phyloP scores from a whole-genome alignment of 371 early-diverging fungal genomes.

The Rhizopus stolonifer region DNA sequence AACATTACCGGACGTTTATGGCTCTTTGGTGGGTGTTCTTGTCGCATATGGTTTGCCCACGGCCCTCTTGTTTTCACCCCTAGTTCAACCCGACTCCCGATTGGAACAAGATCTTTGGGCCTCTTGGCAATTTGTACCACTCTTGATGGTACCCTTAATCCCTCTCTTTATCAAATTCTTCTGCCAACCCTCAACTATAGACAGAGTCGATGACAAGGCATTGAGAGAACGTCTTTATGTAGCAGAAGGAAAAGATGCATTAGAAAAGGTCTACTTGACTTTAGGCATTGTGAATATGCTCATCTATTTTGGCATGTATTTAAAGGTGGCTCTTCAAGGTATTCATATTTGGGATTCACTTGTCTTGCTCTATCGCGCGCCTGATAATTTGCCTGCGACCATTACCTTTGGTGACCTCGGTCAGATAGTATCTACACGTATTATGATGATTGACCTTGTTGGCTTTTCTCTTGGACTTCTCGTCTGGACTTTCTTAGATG shows the following conservation, averaged over 20 bases:
- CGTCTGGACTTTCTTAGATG: slow-evolving; percentile 18
- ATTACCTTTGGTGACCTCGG: slow-evolving; percentile 16
- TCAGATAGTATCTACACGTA: slow-evolving; percentile 12
- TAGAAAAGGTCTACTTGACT: slow-evolving; percentile 20
- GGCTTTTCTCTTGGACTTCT: slow-evolving; percentile 6
- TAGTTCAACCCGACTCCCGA: slow-evolving; percentile 1
- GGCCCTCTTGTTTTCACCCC: slow-evolving; percentile 9
- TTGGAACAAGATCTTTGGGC: slow-evolving; percentile 19
- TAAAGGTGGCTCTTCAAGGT: slow-evolving; percentile 6
- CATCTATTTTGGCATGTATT: slow-evolving; percentile 6
- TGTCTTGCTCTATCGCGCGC: slow-evolving; percentile 15
- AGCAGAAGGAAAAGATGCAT: slow-evolving; percentile 23
- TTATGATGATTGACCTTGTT: slow-evolving; percentile 12
- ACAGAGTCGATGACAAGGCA: neutral
- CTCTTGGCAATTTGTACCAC: slow-evolving; percentile 16
- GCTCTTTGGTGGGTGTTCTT: slow-evolving; percentile 10
- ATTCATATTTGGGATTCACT: slow-evolving; percentile 20
- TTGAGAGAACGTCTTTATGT: slow-evolving; percentile 6
- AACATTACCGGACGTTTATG: slow-evolving; percentile 12
- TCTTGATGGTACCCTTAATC: slow-evolving; percentile 16
- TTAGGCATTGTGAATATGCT: slow-evolving; percentile 26
- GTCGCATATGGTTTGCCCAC: slow-evolving; percentile 20
- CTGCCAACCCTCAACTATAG: slow-evolving; percentile 3
- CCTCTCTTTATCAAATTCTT: slow-evolving; percentile 5
- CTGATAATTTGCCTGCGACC: slow-evolving; percentile 13